A percentile compares a stretch with the other conserved stretches of the same genome.
Evolutionary conservation across 1,284 basidiomycete species (phyloP).

Genomic region (Schizophyllum commune): DNA sequence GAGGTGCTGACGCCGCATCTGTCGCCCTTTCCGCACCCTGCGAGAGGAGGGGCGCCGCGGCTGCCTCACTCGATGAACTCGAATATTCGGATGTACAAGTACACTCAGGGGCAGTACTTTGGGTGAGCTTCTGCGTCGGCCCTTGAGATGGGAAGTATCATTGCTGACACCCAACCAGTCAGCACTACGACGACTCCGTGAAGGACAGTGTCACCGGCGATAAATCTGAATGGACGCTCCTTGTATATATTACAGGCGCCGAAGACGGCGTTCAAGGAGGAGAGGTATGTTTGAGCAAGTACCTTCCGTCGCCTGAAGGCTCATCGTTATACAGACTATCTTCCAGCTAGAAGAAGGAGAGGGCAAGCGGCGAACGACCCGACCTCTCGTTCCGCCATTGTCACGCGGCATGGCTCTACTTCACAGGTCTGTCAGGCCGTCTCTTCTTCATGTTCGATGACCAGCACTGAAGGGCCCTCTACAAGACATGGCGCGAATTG

Average conservation of each 20-base stretch:
- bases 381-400: conserved; percentile 48
- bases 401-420: conserved; percentile 63
- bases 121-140: conserved; percentile 30
- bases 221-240: conserved; percentile 72
- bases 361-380: conserved; percentile 31
- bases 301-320: neutral
- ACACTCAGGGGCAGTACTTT: conserved; percentile 57
- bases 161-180: conserved; percentile 20
- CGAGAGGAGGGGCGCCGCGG: conserved; percentile 23
- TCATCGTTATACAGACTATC: conserved; percentile 39
- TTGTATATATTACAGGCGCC: conserved; percentile 67
- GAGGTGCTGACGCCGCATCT: conserved; percentile 50
- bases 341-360: conserved; percentile 59
- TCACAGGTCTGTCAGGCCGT: conserved; percentile 44
- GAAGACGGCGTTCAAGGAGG: conserved; percentile 73
- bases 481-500: conserved; percentile 64
- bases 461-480: neutral
- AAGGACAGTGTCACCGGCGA: conserved; percentile 46
- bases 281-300: conserved; percentile 35
- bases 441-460: neutral
- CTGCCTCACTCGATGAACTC: conserved; percentile 54
- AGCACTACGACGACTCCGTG: conserved; percentile 71
- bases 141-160: neutral
- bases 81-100: conserved; percentile 68
- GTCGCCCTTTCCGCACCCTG: conserved; percentile 46